phyloP scores from a whole-genome alignment of 2,329 filamentous ascomycete genomes.

The Colletotrichum costaricense region DNA sequence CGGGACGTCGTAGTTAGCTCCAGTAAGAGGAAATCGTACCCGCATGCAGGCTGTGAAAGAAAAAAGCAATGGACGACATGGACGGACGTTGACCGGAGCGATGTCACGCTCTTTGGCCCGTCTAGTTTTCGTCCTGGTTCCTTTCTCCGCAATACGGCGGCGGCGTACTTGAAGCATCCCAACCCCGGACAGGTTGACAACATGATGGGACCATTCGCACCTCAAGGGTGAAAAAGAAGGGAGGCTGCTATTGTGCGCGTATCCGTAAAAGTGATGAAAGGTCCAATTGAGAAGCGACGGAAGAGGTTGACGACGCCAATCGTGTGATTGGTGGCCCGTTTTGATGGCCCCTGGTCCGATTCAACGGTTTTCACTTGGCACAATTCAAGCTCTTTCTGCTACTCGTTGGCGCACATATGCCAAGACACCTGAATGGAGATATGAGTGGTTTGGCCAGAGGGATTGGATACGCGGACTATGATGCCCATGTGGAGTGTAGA shows the following conservation, averaged over 20 bases:
- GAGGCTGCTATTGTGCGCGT: not conserved
- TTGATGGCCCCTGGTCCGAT: not conserved
- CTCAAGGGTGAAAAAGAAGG: too few species aligned
- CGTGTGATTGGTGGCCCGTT: slow-evolving; percentile 12
- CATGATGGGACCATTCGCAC: too few species aligned
- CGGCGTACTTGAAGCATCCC: not conserved
- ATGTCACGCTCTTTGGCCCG: slow-evolving; percentile 18
- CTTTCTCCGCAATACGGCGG: slow-evolving; percentile 20
- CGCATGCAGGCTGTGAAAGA: not conserved
- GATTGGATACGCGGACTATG: slow-evolving; percentile 5
- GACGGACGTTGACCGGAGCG: slow-evolving; percentile 26
- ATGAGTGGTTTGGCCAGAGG: not conserved
- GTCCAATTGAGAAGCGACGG: not conserved
- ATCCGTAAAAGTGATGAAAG: not conserved
- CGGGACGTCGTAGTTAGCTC: not conserved
- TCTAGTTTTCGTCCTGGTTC: not conserved
- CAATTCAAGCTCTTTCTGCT: slow-evolving; percentile 22
- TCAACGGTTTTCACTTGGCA: slow-evolving; percentile 22
- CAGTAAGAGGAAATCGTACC: not conserved
- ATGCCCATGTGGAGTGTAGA: not conserved
- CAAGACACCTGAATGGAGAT: slow-evolving; percentile 6
- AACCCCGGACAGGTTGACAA: not conserved
- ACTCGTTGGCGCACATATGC: slow-evolving; percentile 17
- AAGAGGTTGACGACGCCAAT: not conserved
- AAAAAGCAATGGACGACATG: not conserved